Percentiles rank a stretch among this genome's conserved stretches.
These are phyloP conservation scores for Pterulicium gracile DNA, from an alignment of 1,284 basidiomycete species.

Conservation along the genomic window DNA sequence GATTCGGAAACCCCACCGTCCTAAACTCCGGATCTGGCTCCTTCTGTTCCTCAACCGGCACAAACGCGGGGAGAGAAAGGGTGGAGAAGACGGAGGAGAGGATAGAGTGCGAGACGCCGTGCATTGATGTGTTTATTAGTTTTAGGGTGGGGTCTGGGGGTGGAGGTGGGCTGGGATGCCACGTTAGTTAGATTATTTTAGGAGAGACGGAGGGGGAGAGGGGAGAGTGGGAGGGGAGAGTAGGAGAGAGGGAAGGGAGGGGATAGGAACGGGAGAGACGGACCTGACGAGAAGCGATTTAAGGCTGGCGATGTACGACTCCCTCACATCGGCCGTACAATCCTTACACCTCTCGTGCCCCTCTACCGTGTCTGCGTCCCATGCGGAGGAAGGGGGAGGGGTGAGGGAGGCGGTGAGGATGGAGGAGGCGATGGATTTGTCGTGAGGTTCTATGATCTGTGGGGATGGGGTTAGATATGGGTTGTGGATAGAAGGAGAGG, in stretches of 20 bases:
- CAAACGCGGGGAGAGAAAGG: conserved; percentile 48
- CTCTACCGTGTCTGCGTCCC: conserved; percentile 26
- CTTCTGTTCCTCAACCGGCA: conserved; percentile 52
- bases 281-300: conserved; percentile 25
- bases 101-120: conserved; percentile 70
- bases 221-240: conserved; percentile 13
- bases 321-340: conserved; percentile 45
- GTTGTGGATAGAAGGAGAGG: not conserved
- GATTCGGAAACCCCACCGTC: conserved; percentile 77
- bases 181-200: not conserved
- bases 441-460: conserved; percentile 76
- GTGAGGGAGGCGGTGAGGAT: conserved; percentile 55
- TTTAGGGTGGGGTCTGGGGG: conserved; percentile 22
- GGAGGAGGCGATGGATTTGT: conserved; percentile 56
- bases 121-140: conserved; percentile 82
- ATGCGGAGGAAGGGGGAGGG: conserved; percentile 42
- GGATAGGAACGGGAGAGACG: conserved; percentile 25
- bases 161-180: conserved; percentile 16
- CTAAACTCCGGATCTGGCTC: conserved; percentile 74
- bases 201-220: not conserved
- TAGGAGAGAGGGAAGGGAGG: not conserved
- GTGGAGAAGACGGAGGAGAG: conserved; percentile 42
- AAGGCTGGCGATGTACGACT: conserved; percentile 47
- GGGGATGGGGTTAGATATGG: not conserved
- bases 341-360: conserved; percentile 39